A percentile compares a stretch with the other conserved stretches of the same genome.
phyloP scores from a whole-genome alignment of 2,329 filamentous ascomycete species.

The Claviceps sp. region DNA sequence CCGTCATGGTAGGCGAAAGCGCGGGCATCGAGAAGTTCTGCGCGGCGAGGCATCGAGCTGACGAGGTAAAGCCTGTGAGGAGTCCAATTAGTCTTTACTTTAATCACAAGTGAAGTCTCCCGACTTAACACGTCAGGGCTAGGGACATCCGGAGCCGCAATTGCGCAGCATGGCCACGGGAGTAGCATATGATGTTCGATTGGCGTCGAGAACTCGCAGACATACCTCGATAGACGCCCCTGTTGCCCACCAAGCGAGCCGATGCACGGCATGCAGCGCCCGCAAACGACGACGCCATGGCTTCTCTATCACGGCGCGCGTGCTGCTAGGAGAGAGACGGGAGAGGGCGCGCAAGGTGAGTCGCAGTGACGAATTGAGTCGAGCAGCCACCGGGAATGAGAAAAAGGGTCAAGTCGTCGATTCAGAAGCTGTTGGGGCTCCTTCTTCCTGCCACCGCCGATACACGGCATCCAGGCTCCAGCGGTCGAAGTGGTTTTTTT shows the following conservation, averaged over 20 bases:
- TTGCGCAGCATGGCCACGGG: neutral
- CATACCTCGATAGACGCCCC: conserved; percentile 44
- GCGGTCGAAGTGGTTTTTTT: conserved; percentile 13
- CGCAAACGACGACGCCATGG: conserved; percentile 51
- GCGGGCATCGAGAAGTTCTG: conserved; percentile 88
- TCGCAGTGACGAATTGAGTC: neutral
- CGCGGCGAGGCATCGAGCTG: conserved; percentile 51
- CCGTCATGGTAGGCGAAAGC: conserved; percentile 85
- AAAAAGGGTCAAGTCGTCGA: neutral
- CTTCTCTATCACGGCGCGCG: conserved; percentile 12
- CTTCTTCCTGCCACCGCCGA: conserved; percentile 13
- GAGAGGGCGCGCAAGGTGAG: neutral
- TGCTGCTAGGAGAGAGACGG: neutral
- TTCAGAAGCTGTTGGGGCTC: conserved; percentile 18
- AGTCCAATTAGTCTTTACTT: neutral
- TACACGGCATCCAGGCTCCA: conserved; percentile 13
- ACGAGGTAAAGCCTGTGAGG: conserved; percentile 47
- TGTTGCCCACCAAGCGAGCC: conserved; percentile 38
- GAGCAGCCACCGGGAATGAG: conserved; percentile 7
- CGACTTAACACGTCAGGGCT: no score
- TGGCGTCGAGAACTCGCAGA: conserved; percentile 4
- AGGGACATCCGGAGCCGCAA: no score
- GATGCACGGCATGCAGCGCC: conserved; percentile 51
- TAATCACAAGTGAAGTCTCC: no score
- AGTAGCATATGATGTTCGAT: neutral